Evolutionary conservation across 129 eudicot genomes (phyloP), one percentile per base, ranked within the genome.

Genomic region (Sambucus nigra): DNA sequence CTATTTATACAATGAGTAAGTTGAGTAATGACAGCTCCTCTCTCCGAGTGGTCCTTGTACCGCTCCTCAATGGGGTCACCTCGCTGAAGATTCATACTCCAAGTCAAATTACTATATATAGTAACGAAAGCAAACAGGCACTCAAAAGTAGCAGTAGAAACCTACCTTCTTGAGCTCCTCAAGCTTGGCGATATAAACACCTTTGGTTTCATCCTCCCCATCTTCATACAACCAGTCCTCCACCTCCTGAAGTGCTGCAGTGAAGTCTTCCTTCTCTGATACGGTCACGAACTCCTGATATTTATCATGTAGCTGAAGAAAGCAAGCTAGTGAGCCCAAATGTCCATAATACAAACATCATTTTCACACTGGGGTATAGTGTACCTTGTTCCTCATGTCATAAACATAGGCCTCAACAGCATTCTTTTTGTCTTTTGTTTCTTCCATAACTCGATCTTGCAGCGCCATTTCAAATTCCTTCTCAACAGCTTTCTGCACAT

Each of bases 171-270:
- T 84, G 12, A 89, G 95, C 60, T 89, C 97, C 25, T 84, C 93
- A 52, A 89, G 93, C 56, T 91, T 89, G 53, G 95, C 80, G 55
- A 75, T 41, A 53, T 88, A 88, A 0, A 88, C 94, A 2, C 94
- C 94, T 62, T 80, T 84, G 3, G 95, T 89, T 66, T 89, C 97
- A 53, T 89, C 97, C 68, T 89, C 97, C 0, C 97, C 97, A 16
- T 84, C 97, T 75, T 84, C 97, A 67, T 89, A 89, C 75, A 89
- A 71, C 97, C 97, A 89, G 55, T 89, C 97, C 76, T 89, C 97
- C 20, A 79, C 82, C 59, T 81, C 77, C 60, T 89, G 97, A 62
- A 89, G 97, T 53, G 55, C 71, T 40, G 73, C 61, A 42, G 72
- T 60, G 29, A 89, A 73, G 53, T 58, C 78, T 14, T 91, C 98